Base-by-base conservation (phyloP, 2,329 filamentous ascomycete species). In the Ramichloridium luteum region DNA sequence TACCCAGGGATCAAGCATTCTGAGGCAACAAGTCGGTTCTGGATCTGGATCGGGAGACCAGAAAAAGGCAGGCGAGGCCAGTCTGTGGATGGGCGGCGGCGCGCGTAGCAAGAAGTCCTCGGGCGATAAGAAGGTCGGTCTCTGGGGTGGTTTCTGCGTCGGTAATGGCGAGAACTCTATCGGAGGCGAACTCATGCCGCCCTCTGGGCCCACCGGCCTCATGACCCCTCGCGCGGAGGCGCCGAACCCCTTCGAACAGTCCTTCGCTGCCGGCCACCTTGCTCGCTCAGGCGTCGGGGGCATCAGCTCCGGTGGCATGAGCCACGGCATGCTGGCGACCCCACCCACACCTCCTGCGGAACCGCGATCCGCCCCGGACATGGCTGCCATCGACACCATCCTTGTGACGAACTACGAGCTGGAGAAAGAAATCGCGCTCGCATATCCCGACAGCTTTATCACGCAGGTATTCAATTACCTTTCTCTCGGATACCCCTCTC, bases 391-490 rank as follows among this genome's bases (percentile, higher is more conserved):
- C 35, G 54, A 60, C 22, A 50, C 53, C 31, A 55, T 65, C 16
- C 54, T 65, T 26, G 52, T 50, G 18, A 45, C 51, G 4, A 62
- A 68, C 40, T 54, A 59, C 60, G 51, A 59, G 8, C 43, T 56
- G 17, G 51, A 54, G 28, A 38, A 43, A 3, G 31, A 49, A 11
- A 65, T 74, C 25, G 58, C 67, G 16, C 54, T 59, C 17, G 85
- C 93, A 55, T 93, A 90, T 48, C 67, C 77, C 38, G 83, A 93
- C 53, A 66, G 66, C 3, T 93, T 94, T 53, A 74, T 94, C 34
- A 93, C 86, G 0, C 88, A 96, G 57, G 86, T 96, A 5, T 96
- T 92, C 67, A 94, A 96, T 56, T 96, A 96, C 56, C 68, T 96
- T 11, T 93, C 84, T 0, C 69, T 96, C 4, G 88, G 88, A 4